These are phyloP conservation scores for Tylopilus balloui DNA, from an alignment of 768 basidiomycete species.

Conservation along the genomic window DNA sequence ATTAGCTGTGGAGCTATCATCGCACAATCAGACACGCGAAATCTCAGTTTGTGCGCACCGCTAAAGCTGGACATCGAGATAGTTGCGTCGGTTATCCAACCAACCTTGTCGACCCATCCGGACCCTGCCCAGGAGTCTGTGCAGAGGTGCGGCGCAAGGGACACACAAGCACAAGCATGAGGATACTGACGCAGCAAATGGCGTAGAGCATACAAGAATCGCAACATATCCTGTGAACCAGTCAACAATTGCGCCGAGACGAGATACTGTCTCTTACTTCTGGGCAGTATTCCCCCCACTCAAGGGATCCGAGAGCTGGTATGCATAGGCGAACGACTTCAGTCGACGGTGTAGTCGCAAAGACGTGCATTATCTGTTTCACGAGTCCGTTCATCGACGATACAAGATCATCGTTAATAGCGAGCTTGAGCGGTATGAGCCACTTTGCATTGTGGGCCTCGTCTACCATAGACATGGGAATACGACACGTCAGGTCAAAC, in stretches of 20 bases:
- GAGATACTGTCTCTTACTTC: slow-evolving; percentile 40
- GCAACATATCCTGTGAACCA: slow-evolving; percentile 53
- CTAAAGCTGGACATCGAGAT: slow-evolving; percentile 76
- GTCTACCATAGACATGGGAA: slow-evolving; percentile 50
- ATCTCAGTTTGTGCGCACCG: slow-evolving; percentile 43
- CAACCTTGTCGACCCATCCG: slow-evolving; percentile 74
- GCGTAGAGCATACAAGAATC: slow-evolving; percentile 69
- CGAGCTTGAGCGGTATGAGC: slow-evolving; percentile 32
- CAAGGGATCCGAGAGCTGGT: slow-evolving; percentile 53
- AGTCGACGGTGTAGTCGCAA: slow-evolving; percentile 31
- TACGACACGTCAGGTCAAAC: slow-evolving; percentile 67
- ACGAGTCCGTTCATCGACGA: slow-evolving; percentile 23
- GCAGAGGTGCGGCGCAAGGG: slow-evolving; percentile 61
- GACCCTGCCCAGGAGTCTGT: slow-evolving; percentile 53
- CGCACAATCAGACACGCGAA: neutral
- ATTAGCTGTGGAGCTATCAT: slow-evolving; percentile 48
- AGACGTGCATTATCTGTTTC: slow-evolving; percentile 27
- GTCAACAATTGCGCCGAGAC: slow-evolving; percentile 1
- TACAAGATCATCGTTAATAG: slow-evolving; percentile 16
- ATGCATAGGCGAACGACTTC: slow-evolving; percentile 56
- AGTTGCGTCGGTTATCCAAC: slow-evolving; percentile 74
- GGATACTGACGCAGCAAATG: slow-evolving; percentile 52
- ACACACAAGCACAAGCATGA: slow-evolving; percentile 62
- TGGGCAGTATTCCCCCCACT: slow-evolving; percentile 62
- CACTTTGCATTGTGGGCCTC: slow-evolving; percentile 38